A percentile compares a stretch with the other conserved stretches of the same genome.
Conservation (phyloP, 2,329 filamentous ascomycete genomes). For the Cryphonectria naterciae region DNA sequence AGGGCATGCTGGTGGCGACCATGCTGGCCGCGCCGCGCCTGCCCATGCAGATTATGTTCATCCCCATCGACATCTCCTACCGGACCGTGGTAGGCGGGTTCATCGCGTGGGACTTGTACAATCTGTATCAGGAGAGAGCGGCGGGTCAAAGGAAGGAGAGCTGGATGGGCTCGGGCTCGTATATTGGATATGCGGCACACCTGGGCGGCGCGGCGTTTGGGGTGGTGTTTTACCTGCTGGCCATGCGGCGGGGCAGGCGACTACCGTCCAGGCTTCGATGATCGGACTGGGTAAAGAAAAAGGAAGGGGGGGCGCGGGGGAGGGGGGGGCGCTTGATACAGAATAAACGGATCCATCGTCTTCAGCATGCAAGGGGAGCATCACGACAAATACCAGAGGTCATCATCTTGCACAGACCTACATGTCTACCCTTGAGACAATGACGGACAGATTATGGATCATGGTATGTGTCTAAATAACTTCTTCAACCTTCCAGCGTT, state of each 20-base stretch:
- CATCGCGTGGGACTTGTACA: constrained; percentile 32
- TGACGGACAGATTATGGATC: background rate
- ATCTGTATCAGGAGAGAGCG: constrained; percentile 23
- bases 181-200: constrained; percentile 34
- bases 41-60: constrained; percentile 31
- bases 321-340: background rate
- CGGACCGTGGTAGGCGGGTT: constrained; percentile 28
- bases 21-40: constrained; percentile 28
- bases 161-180: constrained; percentile 25
- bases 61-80: constrained; percentile 32
- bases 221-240: constrained; percentile 30
- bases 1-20: constrained; percentile 32
- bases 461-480: background rate
- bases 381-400: background rate
- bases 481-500: background rate
- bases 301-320: too few species aligned
- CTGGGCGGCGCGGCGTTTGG: constrained; percentile 34
- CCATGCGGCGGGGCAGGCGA: constrained; percentile 19
- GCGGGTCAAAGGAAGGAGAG: constrained; percentile 20
- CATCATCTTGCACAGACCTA: background rate
- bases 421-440: background rate
- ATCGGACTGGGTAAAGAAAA: background rate
- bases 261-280: background rate
- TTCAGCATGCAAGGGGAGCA: background rate
- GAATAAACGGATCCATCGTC: background rate